These are phyloP conservation scores for Xylaria sp. DNA, from an alignment of 495 filamentous ascomycete genomes.

Conservation along the genomic window DNA sequence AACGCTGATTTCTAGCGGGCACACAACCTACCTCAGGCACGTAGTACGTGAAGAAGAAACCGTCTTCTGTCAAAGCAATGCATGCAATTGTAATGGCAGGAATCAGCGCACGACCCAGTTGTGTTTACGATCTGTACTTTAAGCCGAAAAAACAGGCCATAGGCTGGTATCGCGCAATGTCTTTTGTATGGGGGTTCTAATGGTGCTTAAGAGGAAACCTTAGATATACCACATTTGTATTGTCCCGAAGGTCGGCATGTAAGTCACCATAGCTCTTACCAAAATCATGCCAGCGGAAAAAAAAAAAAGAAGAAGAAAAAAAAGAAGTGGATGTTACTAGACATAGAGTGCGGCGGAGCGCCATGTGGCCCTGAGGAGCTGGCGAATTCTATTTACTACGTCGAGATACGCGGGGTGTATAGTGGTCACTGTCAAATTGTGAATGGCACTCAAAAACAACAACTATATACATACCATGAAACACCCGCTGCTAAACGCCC, in stretches of 20 bases:
- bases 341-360: background rate
- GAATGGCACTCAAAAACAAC: background rate
- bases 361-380: background rate
- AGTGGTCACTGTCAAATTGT: background rate
- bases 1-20: too few species aligned
- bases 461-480: background rate
- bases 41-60: background rate
- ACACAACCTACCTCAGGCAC: too few species aligned
- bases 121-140: background rate
- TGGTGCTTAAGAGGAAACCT: background rate
- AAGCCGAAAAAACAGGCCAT: background rate
- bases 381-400: background rate
- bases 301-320: too few species aligned
- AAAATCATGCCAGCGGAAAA: background rate
- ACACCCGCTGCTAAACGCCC: constrained; percentile 8
- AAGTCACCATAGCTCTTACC: background rate
- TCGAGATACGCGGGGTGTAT: background rate
- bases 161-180: background rate
- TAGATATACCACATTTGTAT: too few species aligned
- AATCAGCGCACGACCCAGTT: background rate
- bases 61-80: background rate
- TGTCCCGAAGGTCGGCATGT: too few species aligned
- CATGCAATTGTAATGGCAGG: background rate
- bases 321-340: background rate
- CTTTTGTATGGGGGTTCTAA: background rate